These are phyloP conservation scores for Phytophthora cactorum DNA, from an alignment of 352 stramenopile species.

Conservation along the genomic window DNA sequence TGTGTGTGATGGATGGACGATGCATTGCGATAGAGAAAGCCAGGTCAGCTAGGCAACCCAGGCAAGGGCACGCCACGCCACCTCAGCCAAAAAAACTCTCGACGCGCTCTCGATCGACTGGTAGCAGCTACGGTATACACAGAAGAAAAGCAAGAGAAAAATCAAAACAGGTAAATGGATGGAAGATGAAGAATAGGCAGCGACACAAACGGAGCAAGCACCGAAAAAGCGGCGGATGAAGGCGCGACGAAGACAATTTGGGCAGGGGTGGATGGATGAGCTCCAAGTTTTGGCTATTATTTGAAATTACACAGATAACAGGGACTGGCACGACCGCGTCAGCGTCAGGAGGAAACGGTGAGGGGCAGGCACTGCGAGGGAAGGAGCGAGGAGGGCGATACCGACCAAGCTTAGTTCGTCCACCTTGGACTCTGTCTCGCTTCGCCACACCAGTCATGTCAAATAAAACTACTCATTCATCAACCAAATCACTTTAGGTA, in stretches of 20 bases:
- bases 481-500: slow-evolving; percentile 1
- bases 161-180: slow-evolving; percentile 41
- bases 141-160: slow-evolving; percentile 25
- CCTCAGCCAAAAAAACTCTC: slow-evolving; percentile 20
- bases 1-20: slow-evolving; percentile 23
- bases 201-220: slow-evolving; percentile 16
- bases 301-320: slow-evolving; percentile 39
- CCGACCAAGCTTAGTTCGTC: slow-evolving; percentile 1
- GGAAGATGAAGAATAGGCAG: slow-evolving; percentile 17
- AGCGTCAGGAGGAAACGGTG: slow-evolving; percentile 40
- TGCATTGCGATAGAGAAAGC: slow-evolving; percentile 47
- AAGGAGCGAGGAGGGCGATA: slow-evolving; percentile 5
- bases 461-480: slow-evolving; percentile 43
- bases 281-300: slow-evolving; percentile 45
- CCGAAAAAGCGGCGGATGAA: slow-evolving; percentile 44
- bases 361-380: slow-evolving; percentile 10
- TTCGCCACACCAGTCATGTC: slow-evolving; percentile 23
- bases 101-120: slow-evolving; percentile 23
- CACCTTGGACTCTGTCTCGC: slow-evolving; percentile 1
- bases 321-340: slow-evolving; percentile 27
- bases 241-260: slow-evolving; percentile 29
- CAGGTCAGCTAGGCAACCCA: slow-evolving; percentile 34
- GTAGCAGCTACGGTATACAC: slow-evolving; percentile 38
- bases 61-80: slow-evolving; percentile 27
- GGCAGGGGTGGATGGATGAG: slow-evolving; percentile 32